phyloP scores from a whole-genome alignment of 23 red algal species.

The Chondrus crispus region DNA sequence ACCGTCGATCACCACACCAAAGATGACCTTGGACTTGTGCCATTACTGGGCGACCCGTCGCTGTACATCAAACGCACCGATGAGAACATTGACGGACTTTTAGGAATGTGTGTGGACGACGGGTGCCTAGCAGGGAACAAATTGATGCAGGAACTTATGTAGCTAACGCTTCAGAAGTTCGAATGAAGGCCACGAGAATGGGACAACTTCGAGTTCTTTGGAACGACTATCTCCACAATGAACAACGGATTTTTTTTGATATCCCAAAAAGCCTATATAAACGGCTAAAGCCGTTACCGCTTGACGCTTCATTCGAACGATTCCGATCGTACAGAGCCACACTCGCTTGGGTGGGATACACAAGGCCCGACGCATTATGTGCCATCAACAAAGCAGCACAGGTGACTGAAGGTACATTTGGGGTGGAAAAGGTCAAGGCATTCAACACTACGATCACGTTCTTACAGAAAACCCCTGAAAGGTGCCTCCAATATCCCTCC shows the following conservation, averaged over 20 bases:
- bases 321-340: not conserved
- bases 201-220: not conserved
- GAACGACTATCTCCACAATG: not conserved
- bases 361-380: not conserved
- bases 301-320: not conserved
- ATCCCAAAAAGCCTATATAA: not conserved
- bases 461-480: too few relatives aligned
- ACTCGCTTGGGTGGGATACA: not conserved
- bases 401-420: not conserved
- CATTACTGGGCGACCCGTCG: not conserved
- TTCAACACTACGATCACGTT: not conserved
- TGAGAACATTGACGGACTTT: not conserved
- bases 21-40: not conserved
- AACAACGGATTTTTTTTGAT: not conserved
- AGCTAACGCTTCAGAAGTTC: not conserved
- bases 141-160: not conserved
- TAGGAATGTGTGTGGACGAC: not conserved
- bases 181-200: not conserved
- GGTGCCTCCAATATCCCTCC: not conserved
- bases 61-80: not conserved
- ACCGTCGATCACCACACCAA: not conserved
- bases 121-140: not conserved
- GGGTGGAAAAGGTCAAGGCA: not conserved
- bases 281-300: not conserved
- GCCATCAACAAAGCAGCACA: not conserved